Evolutionary conservation across 257 asterid species (phyloP).

Genomic region (Solanum pimpinellifolium): DNA sequence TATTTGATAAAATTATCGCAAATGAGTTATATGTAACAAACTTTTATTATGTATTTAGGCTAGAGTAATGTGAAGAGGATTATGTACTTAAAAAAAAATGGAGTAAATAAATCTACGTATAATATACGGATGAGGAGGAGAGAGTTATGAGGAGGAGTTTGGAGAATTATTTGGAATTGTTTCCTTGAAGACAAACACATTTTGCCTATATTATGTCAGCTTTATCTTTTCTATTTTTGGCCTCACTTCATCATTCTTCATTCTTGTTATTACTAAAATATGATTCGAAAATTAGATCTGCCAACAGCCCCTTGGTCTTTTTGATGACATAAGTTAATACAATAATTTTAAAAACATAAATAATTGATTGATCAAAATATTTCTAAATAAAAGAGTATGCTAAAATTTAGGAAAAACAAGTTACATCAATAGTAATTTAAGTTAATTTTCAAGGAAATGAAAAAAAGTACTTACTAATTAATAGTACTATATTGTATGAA

Average conservation of each 20-base stretch:
- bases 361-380: not conserved
- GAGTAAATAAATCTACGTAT: not conserved
- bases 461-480: too few relatives aligned
- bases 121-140: not conserved
- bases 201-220: not conserved
- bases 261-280: not conserved
- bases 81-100: too few relatives aligned
- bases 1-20: not conserved
- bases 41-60: not conserved
- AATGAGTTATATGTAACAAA: not conserved
- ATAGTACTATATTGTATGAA: not conserved
- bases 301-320: not conserved
- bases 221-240: not conserved
- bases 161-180: not conserved
- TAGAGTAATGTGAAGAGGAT: not conserved
- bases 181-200: not conserved
- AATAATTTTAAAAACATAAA: not conserved
- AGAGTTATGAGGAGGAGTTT: not conserved
- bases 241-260: not conserved
- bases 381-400: too few relatives aligned
- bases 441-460: not conserved
- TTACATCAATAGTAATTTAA: not conserved
- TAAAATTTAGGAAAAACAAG: not conserved
- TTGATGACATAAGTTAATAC: not conserved
- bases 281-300: not conserved